Base-by-base conservation (phyloP, 2,329 filamentous ascomycete species). In the Colletotrichum sp. region DNA sequence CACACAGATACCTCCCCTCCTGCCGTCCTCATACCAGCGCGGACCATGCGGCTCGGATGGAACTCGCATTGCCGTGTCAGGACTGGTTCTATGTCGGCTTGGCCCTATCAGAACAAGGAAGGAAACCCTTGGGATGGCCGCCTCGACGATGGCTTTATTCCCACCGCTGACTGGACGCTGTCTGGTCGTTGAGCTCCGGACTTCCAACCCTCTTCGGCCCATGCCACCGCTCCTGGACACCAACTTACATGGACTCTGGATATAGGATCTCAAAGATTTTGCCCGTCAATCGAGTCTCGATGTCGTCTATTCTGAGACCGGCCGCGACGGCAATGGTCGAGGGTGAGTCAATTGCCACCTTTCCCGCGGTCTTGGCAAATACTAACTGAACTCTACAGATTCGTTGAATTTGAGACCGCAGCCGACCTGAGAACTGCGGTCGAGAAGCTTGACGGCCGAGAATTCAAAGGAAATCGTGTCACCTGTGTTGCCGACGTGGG, bases 221-320 rank as follows among this genome's bases (percentile, higher is more conserved):
- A 38, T 73, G 60, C 64, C 26, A 68, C 24, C 67, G 60, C 75
- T 79, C 68, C 75, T 81, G 83, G 82, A 83, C 81, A 80, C 80
- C 80, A 88, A 96, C 94, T 96, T 95, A 97, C 94, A 90, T 91
- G 92, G 91, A 92, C 87, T 90, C 90, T 93, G 91, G 90, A 89
- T 93, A 88, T 96, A 99, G 97, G 97, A 99, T 87, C 93, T 99
- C 71, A 99, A 99, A 94, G 97, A 99, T 86, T 99, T 99, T 87
- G 97, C 97, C 78, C 96, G 97, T 84, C 95, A 98, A 86, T 98
- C 96, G 85, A 96, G 96, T 86, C 92, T 98, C 86, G 97, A 99
- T 85, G 97, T 99, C 79, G 97, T 99, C 82, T 99, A 98, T 86
- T 98, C 96, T 79, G 97, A 99, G 88, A 98, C 98, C 77, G 94